Evolutionary conservation across 2,329 filamentous ascomycete genomes (phyloP), one percentile per base, ranked within the genome.

Genomic region (Alternaria ventricosa): DNA sequence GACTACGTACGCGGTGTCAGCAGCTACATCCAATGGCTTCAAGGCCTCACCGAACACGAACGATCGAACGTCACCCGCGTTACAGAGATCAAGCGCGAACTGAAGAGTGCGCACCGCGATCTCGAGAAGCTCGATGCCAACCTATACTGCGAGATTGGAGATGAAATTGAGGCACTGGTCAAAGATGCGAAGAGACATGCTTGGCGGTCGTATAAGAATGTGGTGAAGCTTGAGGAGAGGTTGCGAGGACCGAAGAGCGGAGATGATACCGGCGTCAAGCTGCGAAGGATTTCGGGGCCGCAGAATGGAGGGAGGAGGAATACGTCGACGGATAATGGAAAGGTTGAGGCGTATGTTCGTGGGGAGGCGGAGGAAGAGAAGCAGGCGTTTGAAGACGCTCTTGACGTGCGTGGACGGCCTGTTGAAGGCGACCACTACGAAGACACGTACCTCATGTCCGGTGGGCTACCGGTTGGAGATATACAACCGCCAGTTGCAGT

Each of bases 41-140:
- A 71, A 33, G 54, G 50, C 3, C 58, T 72, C 13, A 62, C 72
- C 20, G 58, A 65, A 30, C 50, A 66, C 18, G 63, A 66, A 10
- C 58, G 64, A 22, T 65, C 67, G 10, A 59, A 64, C 2, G 30
- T 70, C 5, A 60, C 64, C 1, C 61, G 69, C 30, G 63, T 74
- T 36, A 69, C 67, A 2, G 64, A 72, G 15, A 71, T 72, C 12
- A 73, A 74, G 61, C 56, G 65, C 23, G 61, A 65, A 9, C 50
- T 74, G 12, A 71, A 70, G 57, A 63, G 56, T 11, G 63, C 67
- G 15, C 69, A 74, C 44, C 61, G 68, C 12, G 60, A 65, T 7
- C 25, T 76, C n/a, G 74, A 76, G 23, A 72, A 66, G 41, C 49
- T 75, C 8, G 55, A 68, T n/a, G 55, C 62, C 6, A 58, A 66